Conservation (phyloP, 306 rosid genomes). For the Sicyos edulis region DNA sequence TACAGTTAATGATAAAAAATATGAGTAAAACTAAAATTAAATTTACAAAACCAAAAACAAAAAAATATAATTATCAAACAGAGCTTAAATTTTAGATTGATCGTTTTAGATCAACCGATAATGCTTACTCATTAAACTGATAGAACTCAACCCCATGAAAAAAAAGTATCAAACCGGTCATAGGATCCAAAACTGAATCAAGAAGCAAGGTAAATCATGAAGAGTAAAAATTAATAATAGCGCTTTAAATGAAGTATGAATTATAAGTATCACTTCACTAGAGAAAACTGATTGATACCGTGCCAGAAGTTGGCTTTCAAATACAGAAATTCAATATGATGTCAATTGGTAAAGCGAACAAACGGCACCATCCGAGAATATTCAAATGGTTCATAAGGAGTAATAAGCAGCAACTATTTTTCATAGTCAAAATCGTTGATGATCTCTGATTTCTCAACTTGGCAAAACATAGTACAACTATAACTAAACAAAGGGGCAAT, state of each 20-base stretch:
- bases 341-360: background rate
- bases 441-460: conserved; percentile 19
- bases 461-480: background rate
- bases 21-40: too few relatives aligned
- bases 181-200: background rate
- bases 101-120: too few relatives aligned
- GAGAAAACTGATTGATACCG: background rate
- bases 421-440: conserved; percentile 19
- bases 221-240: too few relatives aligned
- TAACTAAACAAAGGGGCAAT: background rate
- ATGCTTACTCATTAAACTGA: too few relatives aligned
- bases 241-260: too few relatives aligned
- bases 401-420: background rate
- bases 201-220: background rate
- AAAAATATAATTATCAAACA: too few relatives aligned
- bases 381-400: background rate
- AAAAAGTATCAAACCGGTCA: background rate
- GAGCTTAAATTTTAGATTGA: too few relatives aligned
- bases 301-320: background rate
- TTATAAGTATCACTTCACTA: too few relatives aligned
- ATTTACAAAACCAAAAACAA: too few relatives aligned
- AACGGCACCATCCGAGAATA: background rate
- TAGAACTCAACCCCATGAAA: too few relatives aligned
- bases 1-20: too few relatives aligned
- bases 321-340: background rate